phyloP scores from a whole-genome alignment of 495 filamentous ascomycete genomes.

The Acidiella bohemica region DNA sequence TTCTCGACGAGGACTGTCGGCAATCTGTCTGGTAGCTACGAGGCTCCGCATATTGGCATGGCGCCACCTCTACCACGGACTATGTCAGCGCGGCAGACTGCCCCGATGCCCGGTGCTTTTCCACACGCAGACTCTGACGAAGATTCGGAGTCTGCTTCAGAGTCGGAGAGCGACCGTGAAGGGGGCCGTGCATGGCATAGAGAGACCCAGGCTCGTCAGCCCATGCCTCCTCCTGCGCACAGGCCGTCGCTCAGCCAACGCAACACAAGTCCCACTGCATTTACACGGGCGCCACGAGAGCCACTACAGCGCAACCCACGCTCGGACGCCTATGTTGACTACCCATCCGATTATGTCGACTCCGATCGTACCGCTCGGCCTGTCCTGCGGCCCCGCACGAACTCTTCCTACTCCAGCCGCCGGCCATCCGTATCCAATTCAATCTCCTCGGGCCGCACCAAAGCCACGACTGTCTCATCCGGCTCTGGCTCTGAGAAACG shows the following conservation, averaged over 20 bases:
- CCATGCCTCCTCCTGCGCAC: conserved; percentile 5
- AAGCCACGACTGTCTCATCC: conserved; percentile 10
- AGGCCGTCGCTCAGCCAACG: conserved; percentile 7
- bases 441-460: conserved; percentile 12
- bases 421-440: conserved; percentile 14
- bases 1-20: conserved; percentile 3
- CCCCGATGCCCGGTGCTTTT: conserved; percentile 12
- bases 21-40: neutral
- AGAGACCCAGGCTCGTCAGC: neutral
- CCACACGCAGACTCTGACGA: conserved; percentile 4
- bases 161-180: conserved; percentile 5
- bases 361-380: conserved; percentile 10
- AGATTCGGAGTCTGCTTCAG: conserved; percentile 5
- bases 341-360: conserved; percentile 15
- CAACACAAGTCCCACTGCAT: conserved; percentile 2
- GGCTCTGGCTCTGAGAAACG: conserved; percentile 8
- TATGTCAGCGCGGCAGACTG: conserved; percentile 5
- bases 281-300: neutral
- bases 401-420: conserved; percentile 12
- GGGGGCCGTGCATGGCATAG: neutral
- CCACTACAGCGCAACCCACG: neutral
- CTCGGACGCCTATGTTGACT: conserved; percentile 3
- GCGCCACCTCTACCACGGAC: neutral
- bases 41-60: neutral
- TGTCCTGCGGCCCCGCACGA: conserved; percentile 2